phyloP scores from a whole-genome alignment of 768 basidiomycete genomes.

The Auricularia cornea region DNA sequence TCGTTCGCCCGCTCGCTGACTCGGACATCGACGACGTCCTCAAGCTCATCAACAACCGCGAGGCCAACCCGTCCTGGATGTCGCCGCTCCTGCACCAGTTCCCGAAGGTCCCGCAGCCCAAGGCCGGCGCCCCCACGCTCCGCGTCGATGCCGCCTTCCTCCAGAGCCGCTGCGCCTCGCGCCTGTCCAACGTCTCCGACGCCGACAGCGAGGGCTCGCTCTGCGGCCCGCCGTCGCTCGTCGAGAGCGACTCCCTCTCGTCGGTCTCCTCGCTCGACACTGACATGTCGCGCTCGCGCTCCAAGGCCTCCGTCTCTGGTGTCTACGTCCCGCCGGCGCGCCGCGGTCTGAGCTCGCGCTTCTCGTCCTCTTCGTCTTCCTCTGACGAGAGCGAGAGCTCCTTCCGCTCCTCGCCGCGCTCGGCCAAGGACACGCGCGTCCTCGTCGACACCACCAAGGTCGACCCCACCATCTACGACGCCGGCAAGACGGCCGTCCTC shows the following conservation, averaged over 20 bases:
- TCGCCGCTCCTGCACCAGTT: constrained; percentile 58
- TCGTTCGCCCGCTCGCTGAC: constrained; percentile 36
- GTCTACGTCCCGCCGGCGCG: constrained; percentile 55
- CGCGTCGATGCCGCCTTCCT: not conserved
- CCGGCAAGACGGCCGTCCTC: constrained; percentile 81
- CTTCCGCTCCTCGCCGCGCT: constrained; percentile 4
- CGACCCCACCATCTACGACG: constrained; percentile 68
- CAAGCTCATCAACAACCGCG: constrained; percentile 64
- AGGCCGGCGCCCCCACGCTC: not conserved
- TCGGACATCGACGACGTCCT: constrained; percentile 66
- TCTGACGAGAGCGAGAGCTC: constrained; percentile 28
- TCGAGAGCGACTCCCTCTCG: constrained; percentile 43
- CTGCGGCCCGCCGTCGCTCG: constrained; percentile 9
- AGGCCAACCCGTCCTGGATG: constrained; percentile 65
- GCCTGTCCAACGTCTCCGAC: constrained; percentile 1
- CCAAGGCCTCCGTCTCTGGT: constrained; percentile 27
- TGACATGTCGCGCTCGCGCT: constrained; percentile 54
- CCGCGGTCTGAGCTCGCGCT: constrained; percentile 33
- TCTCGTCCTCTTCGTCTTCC: constrained; percentile 31
- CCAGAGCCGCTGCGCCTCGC: constrained; percentile 1
- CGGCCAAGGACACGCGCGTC: constrained; percentile 48
- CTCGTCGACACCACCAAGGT: constrained; percentile 67
- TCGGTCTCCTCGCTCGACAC: constrained; percentile 49
- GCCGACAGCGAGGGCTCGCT: not conserved
- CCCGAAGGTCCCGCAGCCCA: constrained; percentile 29